Evolutionary conservation across 176 grass and related monocot genomes (phyloP), one percentile per base, ranked within the genome.

Genomic region (Raddia distichophylla): DNA sequence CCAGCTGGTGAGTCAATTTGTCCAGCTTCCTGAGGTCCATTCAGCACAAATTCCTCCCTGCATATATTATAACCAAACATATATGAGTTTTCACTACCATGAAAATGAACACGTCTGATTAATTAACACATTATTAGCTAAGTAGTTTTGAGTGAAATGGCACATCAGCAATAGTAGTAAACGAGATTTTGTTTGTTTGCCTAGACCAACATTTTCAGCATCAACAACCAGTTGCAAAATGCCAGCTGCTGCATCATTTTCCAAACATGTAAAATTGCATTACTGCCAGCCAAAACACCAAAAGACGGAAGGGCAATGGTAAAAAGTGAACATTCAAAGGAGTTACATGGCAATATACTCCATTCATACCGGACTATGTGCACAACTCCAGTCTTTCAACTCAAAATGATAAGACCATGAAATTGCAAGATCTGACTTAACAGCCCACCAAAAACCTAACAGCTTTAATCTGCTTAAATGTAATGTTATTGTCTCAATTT

Each of bases 201-300:
- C 56, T 18, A 71, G 1, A 78, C 48, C 22, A 85, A 61, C 17
- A 40, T 27, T 71, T 78, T 59, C 32, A 61, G 71, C 54, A 33
- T 6, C 45, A 78, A 13, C 19, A 17, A 62, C n/a, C 42, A 13
- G 12, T 47, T 22, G n/a, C 5, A 76, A 59, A 68, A 77, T 61
- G 53, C 55, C 34, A 71, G 18, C 14, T 64, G 20, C 16, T 9
- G 7, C 37, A 40, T 15, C 47, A 6, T 72, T 42, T 16, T n/a
- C 19, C 3, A 17, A 79, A 60, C 5, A 53, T 52, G 19, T 82
- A 12, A 63, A 76, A 60, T 53, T 67, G 53, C 70, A 76, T 7
- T 68, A 82, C 13, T 34, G 20, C 19, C 76, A 50, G 65, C 59
- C 49, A 80, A 43, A 67, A 61, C 34, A 63, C 13, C 0, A 5